A percentile compares a stretch with the other conserved stretches of the same genome.
phyloP scores from a whole-genome alignment of 2,329 filamentous ascomycete species.

The Lojkania enalia region DNA sequence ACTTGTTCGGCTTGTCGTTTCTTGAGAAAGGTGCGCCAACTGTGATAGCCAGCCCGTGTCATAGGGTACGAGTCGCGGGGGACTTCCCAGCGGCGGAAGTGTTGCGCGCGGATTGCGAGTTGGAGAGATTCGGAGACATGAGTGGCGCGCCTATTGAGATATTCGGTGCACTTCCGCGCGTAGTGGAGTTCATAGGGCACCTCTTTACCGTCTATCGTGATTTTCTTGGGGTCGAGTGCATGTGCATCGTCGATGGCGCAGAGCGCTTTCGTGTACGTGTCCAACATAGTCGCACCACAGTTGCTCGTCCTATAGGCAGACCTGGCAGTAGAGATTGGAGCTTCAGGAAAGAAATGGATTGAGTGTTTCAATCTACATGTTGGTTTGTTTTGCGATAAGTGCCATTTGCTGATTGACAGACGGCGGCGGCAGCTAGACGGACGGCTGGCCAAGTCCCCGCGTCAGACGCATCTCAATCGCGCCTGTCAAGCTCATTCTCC shows the following conservation, averaged over 20 bases:
- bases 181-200: constrained; percentile 82
- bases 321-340: too few relatives aligned
- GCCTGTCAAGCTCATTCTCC: too few relatives aligned
- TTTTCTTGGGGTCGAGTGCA: constrained; percentile 65
- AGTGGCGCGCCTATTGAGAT: constrained; percentile 65
- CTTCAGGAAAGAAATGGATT: too few relatives aligned
- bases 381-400: too few relatives aligned
- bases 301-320: too few relatives aligned
- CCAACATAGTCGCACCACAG: constrained; percentile 21
- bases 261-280: constrained; percentile 55
- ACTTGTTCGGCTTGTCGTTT: constrained; percentile 71
- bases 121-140: constrained; percentile 67
- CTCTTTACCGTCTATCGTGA: constrained; percentile 47
- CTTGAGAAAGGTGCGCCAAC: constrained; percentile 75
- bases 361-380: too few relatives aligned
- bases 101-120: constrained; percentile 80
- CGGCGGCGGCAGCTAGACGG: too few relatives aligned
- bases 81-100: constrained; percentile 84
- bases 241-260: constrained; percentile 74
- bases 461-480: too few relatives aligned
- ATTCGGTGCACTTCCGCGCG: constrained; percentile 75
- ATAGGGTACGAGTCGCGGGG: constrained; percentile 73
- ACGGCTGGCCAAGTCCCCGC: too few relatives aligned
- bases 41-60: constrained; percentile 74
- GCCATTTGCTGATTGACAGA: too few relatives aligned